Base-by-base conservation (phyloP, 352 stramenopile species). In the Elongisporangium prolatum region DNA sequence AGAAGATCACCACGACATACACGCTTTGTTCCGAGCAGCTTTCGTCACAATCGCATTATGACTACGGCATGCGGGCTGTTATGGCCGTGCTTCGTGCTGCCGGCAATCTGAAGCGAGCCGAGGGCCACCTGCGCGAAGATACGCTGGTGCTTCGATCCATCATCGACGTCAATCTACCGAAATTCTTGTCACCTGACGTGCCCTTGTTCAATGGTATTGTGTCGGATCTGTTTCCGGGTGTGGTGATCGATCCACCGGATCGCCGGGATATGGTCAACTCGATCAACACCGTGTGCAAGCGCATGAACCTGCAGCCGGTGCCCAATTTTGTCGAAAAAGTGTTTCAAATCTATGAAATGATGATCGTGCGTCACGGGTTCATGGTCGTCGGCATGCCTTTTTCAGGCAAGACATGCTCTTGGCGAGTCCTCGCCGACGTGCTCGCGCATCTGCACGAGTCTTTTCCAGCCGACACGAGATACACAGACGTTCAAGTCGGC, bases 341-440 rank as follows among this genome's bases (percentile, higher is more conserved):
- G 11, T 94, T 98, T 54, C 91, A 98, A 61, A 94, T 98, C 37
- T 98, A 98, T 69, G 93, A 98, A 60, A 98, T 98, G 91, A 97
- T 98, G 80, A 93, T 98, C 52, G 94, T 98, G 28, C 87, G 95
- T 1, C 94, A 98, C 67, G 95, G 95, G 5, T 97, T 98, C 57
- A 98, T 98, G 93, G 80, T 98, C 49, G 94, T 98, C 8, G 95
- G 93, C 9, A 95, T 98, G 81, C 91, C 94, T 7, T 96, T 96
- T 48, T 97, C 90, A 1, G 94, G 94, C 11, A 98, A 98, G 72
- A 98, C 93, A 3, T 89, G 79, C 50, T 95, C 88, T 13, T 93
- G 85, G 74, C 77, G 95, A 50, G 88, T 97, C 21, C 74, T 98
- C 6, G 93, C 88, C 11, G 88, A 96, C 17, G 93, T 95, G 0